These are phyloP conservation scores for Rugonectria rugulosa DNA, from an alignment of 2,329 filamentous ascomycete genomes.

Conservation along the genomic window DNA sequence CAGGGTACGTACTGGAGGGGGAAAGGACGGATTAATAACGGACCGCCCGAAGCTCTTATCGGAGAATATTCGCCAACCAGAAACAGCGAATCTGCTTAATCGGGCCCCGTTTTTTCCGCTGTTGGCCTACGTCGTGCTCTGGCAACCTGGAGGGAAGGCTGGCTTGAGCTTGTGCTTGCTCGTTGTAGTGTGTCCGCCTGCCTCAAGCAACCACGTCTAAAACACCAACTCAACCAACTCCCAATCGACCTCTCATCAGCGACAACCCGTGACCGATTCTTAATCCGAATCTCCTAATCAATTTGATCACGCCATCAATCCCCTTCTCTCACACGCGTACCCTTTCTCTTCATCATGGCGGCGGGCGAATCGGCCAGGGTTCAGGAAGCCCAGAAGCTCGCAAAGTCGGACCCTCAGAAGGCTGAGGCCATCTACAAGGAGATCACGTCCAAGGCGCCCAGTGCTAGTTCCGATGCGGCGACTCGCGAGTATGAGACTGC, in stretches of 20 bases:
- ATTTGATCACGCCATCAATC: constrained; percentile 6
- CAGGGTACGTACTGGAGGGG: constrained; percentile 26
- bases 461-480: constrained; percentile 82
- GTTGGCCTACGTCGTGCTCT: constrained; percentile 44
- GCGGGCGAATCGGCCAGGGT: constrained; percentile 71
- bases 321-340: constrained; percentile 18
- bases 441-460: constrained; percentile 84
- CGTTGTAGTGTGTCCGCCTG: neutral
- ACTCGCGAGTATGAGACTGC: constrained; percentile 92
- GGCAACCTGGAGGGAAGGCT: constrained; percentile 45
- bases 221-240: constrained; percentile 26
- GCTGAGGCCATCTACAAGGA: constrained; percentile 90
- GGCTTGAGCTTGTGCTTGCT: constrained; percentile 29
- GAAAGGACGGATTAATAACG: constrained; percentile 41
- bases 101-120: constrained; percentile 29
- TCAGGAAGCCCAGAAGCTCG: constrained; percentile 86
- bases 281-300: constrained; percentile 7
- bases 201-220: constrained; percentile 25
- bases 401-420: constrained; percentile 81
- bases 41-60: constrained; percentile 29
- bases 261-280: constrained; percentile 1
- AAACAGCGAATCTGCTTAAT: neutral
- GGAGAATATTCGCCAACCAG: constrained; percentile 25
- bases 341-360: constrained; percentile 55
- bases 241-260: constrained; percentile 12